These are phyloP conservation scores for Oxytropis ochrocephala DNA, from an alignment of 306 rosid species.

Conservation along the genomic window DNA sequence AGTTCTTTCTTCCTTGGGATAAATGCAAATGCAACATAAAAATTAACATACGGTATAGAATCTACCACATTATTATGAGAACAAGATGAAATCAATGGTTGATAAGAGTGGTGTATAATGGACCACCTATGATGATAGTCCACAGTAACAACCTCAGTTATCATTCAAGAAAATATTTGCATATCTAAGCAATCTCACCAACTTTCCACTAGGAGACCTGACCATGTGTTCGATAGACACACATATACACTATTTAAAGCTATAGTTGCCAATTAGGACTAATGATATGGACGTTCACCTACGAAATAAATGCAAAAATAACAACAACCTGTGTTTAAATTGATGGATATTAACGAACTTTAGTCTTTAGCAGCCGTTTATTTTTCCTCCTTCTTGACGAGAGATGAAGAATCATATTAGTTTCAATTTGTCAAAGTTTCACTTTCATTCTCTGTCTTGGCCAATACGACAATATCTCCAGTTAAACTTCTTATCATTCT, in stretches of 20 bases:
- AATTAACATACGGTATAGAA: background rate
- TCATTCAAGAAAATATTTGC: no score
- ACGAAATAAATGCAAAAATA: background rate
- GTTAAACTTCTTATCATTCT: background rate
- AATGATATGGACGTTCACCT: background rate
- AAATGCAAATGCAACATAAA: background rate
- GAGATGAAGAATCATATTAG: background rate
- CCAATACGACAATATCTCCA: constrained; percentile 19
- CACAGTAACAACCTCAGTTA: background rate
- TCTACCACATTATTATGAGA: no score
- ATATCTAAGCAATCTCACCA: no score
- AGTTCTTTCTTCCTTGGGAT: background rate
- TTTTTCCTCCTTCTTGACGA: background rate
- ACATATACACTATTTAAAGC: no score
- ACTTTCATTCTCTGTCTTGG: background rate
- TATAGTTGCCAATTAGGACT: background rate
- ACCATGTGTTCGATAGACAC: no score
- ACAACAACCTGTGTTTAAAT: background rate
- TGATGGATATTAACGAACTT: background rate
- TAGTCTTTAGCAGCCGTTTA: no score
- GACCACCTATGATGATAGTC: background rate
- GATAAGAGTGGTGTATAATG: no score
- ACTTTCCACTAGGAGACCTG: no score
- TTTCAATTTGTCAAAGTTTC: background rate
- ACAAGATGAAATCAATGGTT: no score